Conservation (phyloP, 2,329 filamentous ascomycete species). For the Exserohilum turcica region DNA sequence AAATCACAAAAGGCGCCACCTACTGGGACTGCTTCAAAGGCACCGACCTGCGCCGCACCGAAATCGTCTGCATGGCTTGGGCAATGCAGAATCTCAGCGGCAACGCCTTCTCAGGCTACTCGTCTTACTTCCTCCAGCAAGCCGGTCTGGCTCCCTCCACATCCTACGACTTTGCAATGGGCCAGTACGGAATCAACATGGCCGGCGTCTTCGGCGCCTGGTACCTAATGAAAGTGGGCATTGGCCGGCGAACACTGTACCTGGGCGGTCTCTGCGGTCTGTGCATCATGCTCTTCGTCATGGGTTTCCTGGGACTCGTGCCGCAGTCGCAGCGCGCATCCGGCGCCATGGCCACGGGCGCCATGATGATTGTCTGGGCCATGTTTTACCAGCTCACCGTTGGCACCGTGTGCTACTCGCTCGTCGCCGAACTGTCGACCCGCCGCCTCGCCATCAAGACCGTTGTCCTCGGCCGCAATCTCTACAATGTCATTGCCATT, state of each 20-base stretch:
- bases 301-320: conserved; percentile 82
- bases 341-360: conserved; percentile 77
- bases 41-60: conserved; percentile 76
- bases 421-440: conserved; percentile 83
- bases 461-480: conserved; percentile 79
- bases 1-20: conserved; percentile 72
- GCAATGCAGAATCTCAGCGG: conserved; percentile 56
- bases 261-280: conserved; percentile 73
- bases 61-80: conserved; percentile 65
- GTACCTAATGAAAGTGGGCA: conserved; percentile 74
- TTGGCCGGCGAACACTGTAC: conserved; percentile 78
- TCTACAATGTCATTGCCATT: conserved; percentile 79
- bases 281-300: conserved; percentile 76
- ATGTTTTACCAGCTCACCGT: conserved; percentile 81
- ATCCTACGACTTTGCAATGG: conserved; percentile 57
- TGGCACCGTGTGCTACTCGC: conserved; percentile 86
- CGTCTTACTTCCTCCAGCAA: conserved; percentile 57
- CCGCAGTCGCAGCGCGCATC: conserved; percentile 62
- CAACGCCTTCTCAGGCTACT: conserved; percentile 55
- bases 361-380: conserved; percentile 67
- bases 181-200: conserved; percentile 72
- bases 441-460: conserved; percentile 88
- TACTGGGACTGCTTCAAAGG: conserved; percentile 87
- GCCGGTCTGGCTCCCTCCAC: conserved; percentile 52
- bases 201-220: conserved; percentile 81